These are phyloP conservation scores for Argentina anserina DNA, from an alignment of 306 rosid genomes.

Conservation along the genomic window DNA sequence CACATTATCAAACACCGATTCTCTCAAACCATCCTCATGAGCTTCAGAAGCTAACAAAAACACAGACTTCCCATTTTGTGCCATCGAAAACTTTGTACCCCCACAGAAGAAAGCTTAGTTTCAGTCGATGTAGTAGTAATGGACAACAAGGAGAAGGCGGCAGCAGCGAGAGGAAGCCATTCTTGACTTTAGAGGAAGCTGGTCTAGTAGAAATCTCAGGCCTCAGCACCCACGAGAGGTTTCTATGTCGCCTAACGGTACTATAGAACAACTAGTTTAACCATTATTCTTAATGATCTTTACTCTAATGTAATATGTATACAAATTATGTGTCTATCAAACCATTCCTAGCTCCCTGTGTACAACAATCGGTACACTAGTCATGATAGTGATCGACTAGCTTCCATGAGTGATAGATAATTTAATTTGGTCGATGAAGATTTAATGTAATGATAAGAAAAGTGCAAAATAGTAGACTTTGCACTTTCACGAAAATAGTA, in stretches of 20 bases:
- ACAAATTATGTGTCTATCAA: neutral
- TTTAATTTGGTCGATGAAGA: neutral
- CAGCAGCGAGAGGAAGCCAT: constrained; percentile 37
- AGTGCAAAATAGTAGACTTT: neutral
- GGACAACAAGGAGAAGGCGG: constrained; percentile 29
- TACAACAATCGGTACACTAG: neutral
- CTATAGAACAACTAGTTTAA: neutral
- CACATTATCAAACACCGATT: constrained; percentile 30
- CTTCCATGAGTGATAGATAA: neutral
- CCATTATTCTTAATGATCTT: neutral
- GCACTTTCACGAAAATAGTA: too few relatives aligned
- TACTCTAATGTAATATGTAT: too few relatives aligned
- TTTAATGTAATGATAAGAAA: neutral
- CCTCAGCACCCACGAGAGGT: constrained; percentile 72
- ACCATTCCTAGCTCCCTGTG: neutral
- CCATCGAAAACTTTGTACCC: neutral
- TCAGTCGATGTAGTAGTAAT: constrained; percentile 25
- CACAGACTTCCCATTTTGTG: neutral
- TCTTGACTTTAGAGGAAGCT: constrained; percentile 77
- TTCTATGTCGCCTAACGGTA: constrained; percentile 90
- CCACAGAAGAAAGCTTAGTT: constrained; percentile 12
- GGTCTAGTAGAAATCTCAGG: constrained; percentile 90
- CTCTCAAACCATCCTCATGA: constrained; percentile 21
- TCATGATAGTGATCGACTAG: neutral
- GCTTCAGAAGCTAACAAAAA: constrained; percentile 14